Conservation (phyloP, 2,329 filamentous ascomycete genomes). For the Clonostachys byssicola region DNA sequence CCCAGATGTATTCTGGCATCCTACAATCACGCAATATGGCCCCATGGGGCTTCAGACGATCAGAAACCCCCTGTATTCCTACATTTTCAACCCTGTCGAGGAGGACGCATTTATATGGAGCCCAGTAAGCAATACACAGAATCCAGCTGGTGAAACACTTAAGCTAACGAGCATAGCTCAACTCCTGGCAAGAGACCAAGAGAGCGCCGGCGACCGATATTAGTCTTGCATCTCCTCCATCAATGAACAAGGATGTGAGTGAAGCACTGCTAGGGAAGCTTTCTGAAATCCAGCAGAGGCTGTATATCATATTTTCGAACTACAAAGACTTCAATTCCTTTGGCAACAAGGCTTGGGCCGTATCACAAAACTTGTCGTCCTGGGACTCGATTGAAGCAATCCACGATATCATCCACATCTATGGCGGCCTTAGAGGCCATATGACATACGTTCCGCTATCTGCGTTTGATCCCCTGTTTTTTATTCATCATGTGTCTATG, state of each 20-base stretch:
- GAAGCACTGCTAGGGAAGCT: constrained; percentile 38
- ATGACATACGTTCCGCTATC: constrained; percentile 70
- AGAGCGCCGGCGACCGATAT: constrained; percentile 40
- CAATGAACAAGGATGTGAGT: constrained; percentile 56
- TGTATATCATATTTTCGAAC: constrained; percentile 64
- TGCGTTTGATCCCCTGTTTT: constrained; percentile 77
- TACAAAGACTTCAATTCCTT: constrained; percentile 66
- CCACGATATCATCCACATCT: constrained; percentile 59
- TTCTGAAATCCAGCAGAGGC: constrained; percentile 52
- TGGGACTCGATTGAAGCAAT: constrained; percentile 64
- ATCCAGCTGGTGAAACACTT: background rate
- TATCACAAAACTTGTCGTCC: constrained; percentile 35
- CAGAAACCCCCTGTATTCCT: constrained; percentile 58
- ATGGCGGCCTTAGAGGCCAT: constrained; percentile 58
- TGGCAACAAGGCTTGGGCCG: constrained; percentile 64
- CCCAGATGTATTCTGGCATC: constrained; percentile 38
- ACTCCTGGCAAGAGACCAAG: constrained; percentile 55
- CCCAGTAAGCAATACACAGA: constrained; percentile 43
- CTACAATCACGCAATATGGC: constrained; percentile 46
- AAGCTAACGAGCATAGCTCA: constrained; percentile 36
- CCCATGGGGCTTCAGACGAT: constrained; percentile 53
- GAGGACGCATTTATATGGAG: constrained; percentile 50
- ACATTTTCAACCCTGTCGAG: constrained; percentile 57
- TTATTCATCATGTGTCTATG: constrained; percentile 71
- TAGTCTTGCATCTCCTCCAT: constrained; percentile 27